Percentiles rank a stretch among this genome's conserved stretches.
Evolutionary conservation across 1,284 basidiomycete species (phyloP).

Genomic region (Rhodotorula sp.): DNA sequence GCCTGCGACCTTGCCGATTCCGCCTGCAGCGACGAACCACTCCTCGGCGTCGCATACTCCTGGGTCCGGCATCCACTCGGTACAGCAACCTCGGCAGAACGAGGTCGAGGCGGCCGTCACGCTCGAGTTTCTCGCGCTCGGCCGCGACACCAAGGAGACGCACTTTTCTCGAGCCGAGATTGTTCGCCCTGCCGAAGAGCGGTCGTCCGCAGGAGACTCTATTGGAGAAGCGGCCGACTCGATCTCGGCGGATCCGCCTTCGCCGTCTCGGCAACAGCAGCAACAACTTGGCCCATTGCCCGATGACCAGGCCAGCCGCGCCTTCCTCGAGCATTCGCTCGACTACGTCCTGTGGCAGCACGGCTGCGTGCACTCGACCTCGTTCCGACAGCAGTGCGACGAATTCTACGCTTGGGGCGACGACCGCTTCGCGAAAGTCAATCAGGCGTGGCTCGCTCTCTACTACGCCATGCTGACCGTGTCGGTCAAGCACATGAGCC

Average conservation of each 20-base stretch:
- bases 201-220: neutral
- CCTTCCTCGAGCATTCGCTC: constrained; percentile 27
- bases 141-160: constrained; percentile 36
- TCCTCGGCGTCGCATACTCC: neutral
- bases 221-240: neutral
- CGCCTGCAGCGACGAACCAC: neutral
- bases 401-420: constrained; percentile 31
- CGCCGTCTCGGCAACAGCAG: neutral
- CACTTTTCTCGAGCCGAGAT: constrained; percentile 33
- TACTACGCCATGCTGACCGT: constrained; percentile 33
- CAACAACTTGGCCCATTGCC: constrained; percentile 1
- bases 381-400: constrained; percentile 25
- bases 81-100: constrained; percentile 10
- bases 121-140: constrained; percentile 39
- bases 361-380: constrained; percentile 16
- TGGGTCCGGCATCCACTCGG: neutral
- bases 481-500: constrained; percentile 34
- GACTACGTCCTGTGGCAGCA: constrained; percentile 36
- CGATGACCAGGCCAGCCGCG: neutral
- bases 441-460: constrained; percentile 35
- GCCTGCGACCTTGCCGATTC: neutral
- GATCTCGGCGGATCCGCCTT: neutral
- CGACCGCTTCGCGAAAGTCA: constrained; percentile 16
- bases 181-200: constrained; percentile 11
- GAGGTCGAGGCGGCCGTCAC: constrained; percentile 39